Evolutionary conservation across 2,329 filamentous ascomycete genomes (phyloP).

Genomic region (Lasiodiplodia sp.): DNA sequence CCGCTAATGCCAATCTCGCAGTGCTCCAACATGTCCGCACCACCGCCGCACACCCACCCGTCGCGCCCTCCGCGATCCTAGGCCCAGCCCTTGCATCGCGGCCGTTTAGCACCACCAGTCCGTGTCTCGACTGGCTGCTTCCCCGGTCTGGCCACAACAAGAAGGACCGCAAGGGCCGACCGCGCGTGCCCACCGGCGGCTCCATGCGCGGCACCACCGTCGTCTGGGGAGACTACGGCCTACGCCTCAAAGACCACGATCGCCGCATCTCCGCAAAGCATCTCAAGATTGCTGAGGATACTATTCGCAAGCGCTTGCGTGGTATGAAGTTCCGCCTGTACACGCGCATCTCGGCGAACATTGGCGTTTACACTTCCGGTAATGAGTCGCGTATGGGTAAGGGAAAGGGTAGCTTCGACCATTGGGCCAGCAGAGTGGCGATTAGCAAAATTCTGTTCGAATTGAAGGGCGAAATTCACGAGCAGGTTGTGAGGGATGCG

Average conservation of each 20-base stretch:
- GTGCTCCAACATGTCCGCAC: constrained; percentile 32
- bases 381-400: constrained; percentile 99
- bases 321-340: constrained; percentile 93
- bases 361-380: constrained; percentile 93
- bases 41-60: constrained; percentile 29
- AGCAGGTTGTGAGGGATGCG: constrained; percentile 91
- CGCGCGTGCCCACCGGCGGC: constrained; percentile 87
- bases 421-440: constrained; percentile 89
- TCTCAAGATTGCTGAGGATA: constrained; percentile 90
- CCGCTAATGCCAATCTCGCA: constrained; percentile 17
- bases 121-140: constrained; percentile 76
- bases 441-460: constrained; percentile 94
- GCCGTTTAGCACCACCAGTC: constrained; percentile 75
- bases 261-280: constrained; percentile 86
- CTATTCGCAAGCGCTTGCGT: constrained; percentile 85
- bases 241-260: constrained; percentile 93
- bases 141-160: constrained; percentile 81
- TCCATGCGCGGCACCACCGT: constrained; percentile 93
- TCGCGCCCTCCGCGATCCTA: constrained; percentile 38
- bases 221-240: constrained; percentile 93
- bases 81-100: constrained; percentile 47
- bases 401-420: constrained; percentile 96
- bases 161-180: constrained; percentile 87
- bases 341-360: constrained; percentile 88
- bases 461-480: constrained; percentile 88